These are phyloP conservation scores for Limonium bicolor DNA, from an alignment of 148 eudicot genomes.

Conservation along the genomic window DNA sequence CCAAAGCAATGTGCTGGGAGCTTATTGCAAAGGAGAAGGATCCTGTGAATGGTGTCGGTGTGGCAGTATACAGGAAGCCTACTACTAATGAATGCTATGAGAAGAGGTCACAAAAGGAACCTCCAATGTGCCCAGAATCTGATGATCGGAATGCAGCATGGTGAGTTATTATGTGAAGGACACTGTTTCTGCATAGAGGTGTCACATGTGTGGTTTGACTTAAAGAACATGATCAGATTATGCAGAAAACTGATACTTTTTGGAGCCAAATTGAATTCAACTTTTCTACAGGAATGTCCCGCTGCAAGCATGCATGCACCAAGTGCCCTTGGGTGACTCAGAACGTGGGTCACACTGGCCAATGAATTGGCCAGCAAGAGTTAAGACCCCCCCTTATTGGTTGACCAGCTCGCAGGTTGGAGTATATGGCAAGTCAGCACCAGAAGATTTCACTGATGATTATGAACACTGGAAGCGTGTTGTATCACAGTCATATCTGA, in stretches of 20 bases:
- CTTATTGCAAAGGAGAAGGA: constrained; percentile 16
- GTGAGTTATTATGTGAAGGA: too few species aligned
- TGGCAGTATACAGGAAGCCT: constrained; percentile 27
- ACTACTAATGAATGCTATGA: constrained; percentile 28
- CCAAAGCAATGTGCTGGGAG: constrained; percentile 39
- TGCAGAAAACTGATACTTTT: too few species aligned
- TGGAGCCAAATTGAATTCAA: too few species aligned
- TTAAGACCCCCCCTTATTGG: constrained; percentile 53
- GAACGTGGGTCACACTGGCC: constrained; percentile 76
- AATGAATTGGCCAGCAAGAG: constrained; percentile 44
- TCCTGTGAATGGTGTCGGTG: constrained; percentile 18
- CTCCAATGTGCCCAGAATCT: constrained; percentile 22
- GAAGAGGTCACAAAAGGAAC: constrained; percentile 18
- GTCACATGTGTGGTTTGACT: too few species aligned
- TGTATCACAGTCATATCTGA: constrained; percentile 42
- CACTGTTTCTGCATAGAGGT: too few species aligned
- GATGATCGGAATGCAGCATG: constrained; percentile 40
- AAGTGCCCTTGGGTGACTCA: constrained; percentile 26
- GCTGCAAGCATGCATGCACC: constrained; percentile 53
- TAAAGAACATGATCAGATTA: too few species aligned
- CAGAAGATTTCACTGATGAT: constrained; percentile 55
- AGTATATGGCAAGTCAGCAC: constrained; percentile 72
- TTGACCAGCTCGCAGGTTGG: constrained; percentile 41
- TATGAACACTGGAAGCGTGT: constrained; percentile 59
- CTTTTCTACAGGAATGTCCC: constrained; percentile 32